Conservation (phyloP, 2,329 filamentous ascomycete species). For the Geoglossum cookeanum region DNA sequence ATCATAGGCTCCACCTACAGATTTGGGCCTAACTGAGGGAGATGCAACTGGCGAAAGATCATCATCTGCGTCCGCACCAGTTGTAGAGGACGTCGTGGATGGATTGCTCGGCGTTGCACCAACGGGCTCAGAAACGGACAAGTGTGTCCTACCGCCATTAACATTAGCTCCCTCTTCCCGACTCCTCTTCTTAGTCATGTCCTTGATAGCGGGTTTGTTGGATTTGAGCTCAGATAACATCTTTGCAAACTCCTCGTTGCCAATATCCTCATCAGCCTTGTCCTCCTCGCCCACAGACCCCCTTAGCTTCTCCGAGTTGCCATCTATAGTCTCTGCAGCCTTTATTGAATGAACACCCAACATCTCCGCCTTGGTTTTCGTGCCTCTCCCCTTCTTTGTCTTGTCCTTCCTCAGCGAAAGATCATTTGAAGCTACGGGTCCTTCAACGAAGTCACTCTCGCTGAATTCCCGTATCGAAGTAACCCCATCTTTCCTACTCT, state of each 20-base stretch:
- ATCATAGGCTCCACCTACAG: slow-evolving; percentile 27
- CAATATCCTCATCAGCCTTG: slow-evolving; percentile 39
- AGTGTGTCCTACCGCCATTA: slow-evolving; percentile 2
- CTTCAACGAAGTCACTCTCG: slow-evolving; percentile 7
- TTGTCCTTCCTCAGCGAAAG: neutral
- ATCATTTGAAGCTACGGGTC: slow-evolving; percentile 2
- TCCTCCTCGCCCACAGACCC: slow-evolving; percentile 16
- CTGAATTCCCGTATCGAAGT: slow-evolving; percentile 8
- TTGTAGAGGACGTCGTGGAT: slow-evolving; percentile 46
- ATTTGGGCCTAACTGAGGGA: slow-evolving; percentile 32
- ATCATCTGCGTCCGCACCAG: slow-evolving; percentile 60
- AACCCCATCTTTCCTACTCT: slow-evolving; percentile 9
- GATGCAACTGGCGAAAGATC: slow-evolving; percentile 55
- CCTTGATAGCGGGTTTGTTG: slow-evolving; percentile 20
- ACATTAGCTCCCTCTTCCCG: slow-evolving; percentile 42
- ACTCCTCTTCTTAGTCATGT: slow-evolving; percentile 39
- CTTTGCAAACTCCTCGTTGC: slow-evolving; percentile 58
- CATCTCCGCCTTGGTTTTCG: slow-evolving; percentile 17
- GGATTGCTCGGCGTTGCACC: slow-evolving; percentile 20
- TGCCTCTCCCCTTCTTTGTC: slow-evolving; percentile 10
- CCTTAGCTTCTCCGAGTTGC: slow-evolving; percentile 10
- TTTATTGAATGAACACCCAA: neutral
- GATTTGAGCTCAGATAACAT: slow-evolving; percentile 53
- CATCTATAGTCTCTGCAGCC: slow-evolving; percentile 8
- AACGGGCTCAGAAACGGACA: neutral